Conservation (phyloP, 1,284 basidiomycete genomes). For the Ceraceosorus guamensis region DNA sequence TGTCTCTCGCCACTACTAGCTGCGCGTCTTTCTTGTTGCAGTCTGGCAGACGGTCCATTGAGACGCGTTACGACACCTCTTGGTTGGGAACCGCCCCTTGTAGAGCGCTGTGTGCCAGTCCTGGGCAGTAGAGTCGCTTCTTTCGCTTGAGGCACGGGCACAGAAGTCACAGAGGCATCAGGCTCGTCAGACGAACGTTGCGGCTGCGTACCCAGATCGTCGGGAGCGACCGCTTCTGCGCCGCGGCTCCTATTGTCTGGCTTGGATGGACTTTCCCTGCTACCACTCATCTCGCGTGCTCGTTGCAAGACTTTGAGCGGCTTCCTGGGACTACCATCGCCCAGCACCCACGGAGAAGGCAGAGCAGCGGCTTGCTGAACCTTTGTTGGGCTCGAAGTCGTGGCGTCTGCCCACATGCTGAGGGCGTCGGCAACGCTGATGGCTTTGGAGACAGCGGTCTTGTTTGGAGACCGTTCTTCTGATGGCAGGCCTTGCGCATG, state of each 20-base stretch:
- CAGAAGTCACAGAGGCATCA: not conserved
- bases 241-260: not conserved
- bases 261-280: not conserved
- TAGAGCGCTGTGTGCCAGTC: too few species aligned
- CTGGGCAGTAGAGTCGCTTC: not conserved
- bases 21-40: too few species aligned
- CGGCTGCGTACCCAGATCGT: not conserved
- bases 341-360: not conserved
- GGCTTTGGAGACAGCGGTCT: not conserved
- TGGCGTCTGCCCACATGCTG: not conserved
- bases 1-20: too few species aligned
- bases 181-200: not conserved
- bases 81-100: too few species aligned
- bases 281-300: too few species aligned
- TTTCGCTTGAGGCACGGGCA: not conserved
- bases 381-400: not conserved
- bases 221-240: not conserved
- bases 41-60: too few species aligned
- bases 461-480: not conserved
- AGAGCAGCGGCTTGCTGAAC: not conserved
- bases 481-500: too few species aligned
- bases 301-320: not conserved
- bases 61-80: too few species aligned
- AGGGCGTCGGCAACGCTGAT: not conserved
- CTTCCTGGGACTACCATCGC: not conserved